A percentile compares a stretch with the other conserved stretches of the same genome.
These are phyloP conservation scores for Nematocida sp. DNA, from an alignment of 371 early-diverging fungal genomes.

Conservation along the genomic window DNA sequence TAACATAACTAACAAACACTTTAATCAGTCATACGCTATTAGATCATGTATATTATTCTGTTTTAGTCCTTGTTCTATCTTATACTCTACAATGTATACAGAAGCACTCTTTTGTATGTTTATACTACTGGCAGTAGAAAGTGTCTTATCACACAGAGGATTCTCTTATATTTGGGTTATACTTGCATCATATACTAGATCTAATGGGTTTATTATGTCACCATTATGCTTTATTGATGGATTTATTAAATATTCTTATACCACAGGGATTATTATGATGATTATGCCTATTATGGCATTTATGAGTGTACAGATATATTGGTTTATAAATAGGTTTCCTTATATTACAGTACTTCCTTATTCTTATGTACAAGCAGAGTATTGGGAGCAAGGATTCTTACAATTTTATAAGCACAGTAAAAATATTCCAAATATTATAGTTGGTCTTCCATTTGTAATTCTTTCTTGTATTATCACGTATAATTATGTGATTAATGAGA, in stretches of 20 bases:
- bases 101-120: constrained; percentile 66
- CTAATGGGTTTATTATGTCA: constrained; percentile 67
- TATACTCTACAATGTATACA: constrained; percentile 67
- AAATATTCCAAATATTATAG: constrained; percentile 68
- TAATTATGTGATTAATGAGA: neutral
- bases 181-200: constrained; percentile 64
- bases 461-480: constrained; percentile 44
- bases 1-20: constrained; percentile 49
- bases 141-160: constrained; percentile 7
- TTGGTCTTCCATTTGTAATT: constrained; percentile 66
- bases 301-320: constrained; percentile 61
- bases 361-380: constrained; percentile 64
- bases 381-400: constrained; percentile 71
- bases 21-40: constrained; percentile 23
- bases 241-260: neutral
- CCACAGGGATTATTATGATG: neutral
- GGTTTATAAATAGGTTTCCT: constrained; percentile 34
- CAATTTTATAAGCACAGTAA: constrained; percentile 61
- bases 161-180: constrained; percentile 27
- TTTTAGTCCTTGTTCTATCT: constrained; percentile 66
- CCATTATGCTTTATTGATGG: constrained; percentile 33
- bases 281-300: constrained; percentile 48
- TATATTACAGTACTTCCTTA: constrained; percentile 63
- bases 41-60: constrained; percentile 60
- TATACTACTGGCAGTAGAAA: constrained; percentile 54